Evolutionary conservation across 805 yeast species (phyloP).

Genomic region (Wickerhamiella domercqiae): DNA sequence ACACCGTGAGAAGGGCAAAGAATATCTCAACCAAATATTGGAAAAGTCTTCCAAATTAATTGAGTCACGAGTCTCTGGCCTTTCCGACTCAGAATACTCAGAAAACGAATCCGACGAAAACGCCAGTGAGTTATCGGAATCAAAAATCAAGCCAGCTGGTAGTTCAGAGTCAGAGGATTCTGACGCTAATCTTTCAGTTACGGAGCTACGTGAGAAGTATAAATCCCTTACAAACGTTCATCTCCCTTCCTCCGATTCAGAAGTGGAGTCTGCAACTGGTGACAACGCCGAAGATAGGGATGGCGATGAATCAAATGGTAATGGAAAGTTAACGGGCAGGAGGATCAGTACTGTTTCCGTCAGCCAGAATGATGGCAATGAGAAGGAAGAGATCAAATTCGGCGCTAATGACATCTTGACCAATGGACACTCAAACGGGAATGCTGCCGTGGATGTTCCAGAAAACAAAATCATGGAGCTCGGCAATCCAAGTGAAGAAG

Average conservation of each 20-base stretch:
- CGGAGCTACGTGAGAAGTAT: slow-evolving; percentile 42
- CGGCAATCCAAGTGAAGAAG: slow-evolving; percentile 10
- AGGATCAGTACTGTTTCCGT: too few species aligned
- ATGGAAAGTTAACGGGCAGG: too few species aligned
- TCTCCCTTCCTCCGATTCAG: slow-evolving; percentile 11
- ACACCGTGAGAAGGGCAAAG: slow-evolving; percentile 67
- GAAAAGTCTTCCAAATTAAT: slow-evolving; percentile 82
- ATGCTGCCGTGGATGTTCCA: too few species aligned
- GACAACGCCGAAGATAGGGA: slow-evolving; percentile 20
- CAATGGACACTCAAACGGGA: too few species aligned
- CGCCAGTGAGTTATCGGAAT: slow-evolving; percentile 16
- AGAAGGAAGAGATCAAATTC: too few species aligned
- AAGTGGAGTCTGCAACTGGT: slow-evolving; percentile 16
- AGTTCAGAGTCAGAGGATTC: slow-evolving; percentile 22
- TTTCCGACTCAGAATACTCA: slow-evolving; percentile 10
- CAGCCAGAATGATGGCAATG: too few species aligned
- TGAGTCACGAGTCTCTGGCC: slow-evolving; percentile 56
- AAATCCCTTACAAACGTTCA: slow-evolving; percentile 24
- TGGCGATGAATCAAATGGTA: slow-evolving; percentile 3
- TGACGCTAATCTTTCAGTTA: slow-evolving; percentile 39
- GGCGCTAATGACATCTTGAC: too few species aligned
- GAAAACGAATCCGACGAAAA: slow-evolving; percentile 25
- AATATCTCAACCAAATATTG: slow-evolving; percentile 71
- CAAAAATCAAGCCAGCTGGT: slow-evolving; percentile 18
- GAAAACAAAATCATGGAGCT: too few species aligned